These are phyloP conservation scores for Periconia sp. DNA, from an alignment of 2,329 filamentous ascomycete species.

Conservation along the genomic window DNA sequence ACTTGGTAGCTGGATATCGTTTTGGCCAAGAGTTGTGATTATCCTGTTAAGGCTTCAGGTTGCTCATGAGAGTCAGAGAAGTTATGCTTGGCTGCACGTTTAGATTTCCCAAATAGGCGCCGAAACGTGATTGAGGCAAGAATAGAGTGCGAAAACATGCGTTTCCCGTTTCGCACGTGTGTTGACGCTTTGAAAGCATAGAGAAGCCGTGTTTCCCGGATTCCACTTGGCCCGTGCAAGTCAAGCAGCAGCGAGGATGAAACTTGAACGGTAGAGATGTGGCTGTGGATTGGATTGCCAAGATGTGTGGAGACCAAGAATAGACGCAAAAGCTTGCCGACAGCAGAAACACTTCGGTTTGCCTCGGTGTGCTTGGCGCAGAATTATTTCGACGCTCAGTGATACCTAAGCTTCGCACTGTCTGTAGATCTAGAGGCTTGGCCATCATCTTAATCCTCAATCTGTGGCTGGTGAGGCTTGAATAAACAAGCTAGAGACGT, in stretches of 20 bases:
- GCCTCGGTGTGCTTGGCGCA: neutral
- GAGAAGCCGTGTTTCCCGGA: slow-evolving; percentile 10
- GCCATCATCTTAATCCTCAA: slow-evolving; percentile 23
- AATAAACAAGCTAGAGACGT: too few species aligned
- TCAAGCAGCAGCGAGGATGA: slow-evolving; percentile 11
- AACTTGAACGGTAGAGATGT: slow-evolving; percentile 1
- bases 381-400: slow-evolving; percentile 8
- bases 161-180: slow-evolving; percentile 23
- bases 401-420: slow-evolving; percentile 27
- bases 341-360: slow-evolving; percentile 2
- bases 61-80: slow-evolving; percentile 19
- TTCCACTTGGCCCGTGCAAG: slow-evolving; percentile 5
- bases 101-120: slow-evolving; percentile 8
- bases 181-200: slow-evolving; percentile 15
- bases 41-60: slow-evolving; percentile 22
- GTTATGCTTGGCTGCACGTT: slow-evolving; percentile 13
- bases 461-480: slow-evolving; percentile 26
- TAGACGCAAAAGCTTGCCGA: slow-evolving; percentile 4
- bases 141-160: slow-evolving; percentile 21
- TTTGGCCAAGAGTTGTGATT: slow-evolving; percentile 40
- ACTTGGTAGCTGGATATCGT: slow-evolving; percentile 23
- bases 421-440: slow-evolving; percentile 29
- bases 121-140: slow-evolving; percentile 35
- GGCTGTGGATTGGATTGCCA: neutral
- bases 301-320: slow-evolving; percentile 3